phyloP scores from a whole-genome alignment of 345 rosid genomes.

The Anastatica hierochuntica region DNA sequence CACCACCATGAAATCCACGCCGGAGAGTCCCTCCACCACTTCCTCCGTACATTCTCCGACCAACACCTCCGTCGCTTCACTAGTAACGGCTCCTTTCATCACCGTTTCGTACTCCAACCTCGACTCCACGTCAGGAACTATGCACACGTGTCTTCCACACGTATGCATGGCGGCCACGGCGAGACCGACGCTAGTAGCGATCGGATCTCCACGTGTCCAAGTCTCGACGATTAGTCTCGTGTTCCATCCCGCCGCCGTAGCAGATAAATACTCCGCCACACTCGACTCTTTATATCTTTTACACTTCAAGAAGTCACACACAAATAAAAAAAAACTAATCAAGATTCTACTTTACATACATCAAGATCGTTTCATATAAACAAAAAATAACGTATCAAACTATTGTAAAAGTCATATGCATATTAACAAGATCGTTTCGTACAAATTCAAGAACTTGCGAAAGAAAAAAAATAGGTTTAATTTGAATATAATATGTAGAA shows the following conservation, averaged over 20 bases:
- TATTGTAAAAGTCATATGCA: too few relatives aligned
- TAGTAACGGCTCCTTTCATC: constrained; percentile 28
- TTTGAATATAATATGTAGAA: too few relatives aligned
- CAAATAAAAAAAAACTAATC: not conserved
- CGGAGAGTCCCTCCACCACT: constrained; percentile 37
- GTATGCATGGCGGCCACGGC: constrained; percentile 64
- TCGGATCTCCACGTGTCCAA: constrained; percentile 56
- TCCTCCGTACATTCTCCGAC: constrained; percentile 42
- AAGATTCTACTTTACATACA: not conserved
- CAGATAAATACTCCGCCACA: constrained; percentile 65
- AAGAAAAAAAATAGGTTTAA: too few relatives aligned
- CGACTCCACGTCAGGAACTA: constrained; percentile 66
- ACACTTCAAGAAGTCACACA: constrained; percentile 33
- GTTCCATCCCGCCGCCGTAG: constrained; percentile 92
- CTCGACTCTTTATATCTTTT: constrained; percentile 42
- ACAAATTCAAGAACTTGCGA: too few relatives aligned
- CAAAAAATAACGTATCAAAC: too few relatives aligned
- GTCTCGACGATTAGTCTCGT: constrained; percentile 68
- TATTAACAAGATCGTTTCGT: too few relatives aligned
- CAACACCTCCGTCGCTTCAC: constrained; percentile 22
- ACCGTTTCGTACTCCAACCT: constrained; percentile 40
- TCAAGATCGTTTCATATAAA: too few relatives aligned
- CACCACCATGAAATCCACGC: constrained; percentile 68
- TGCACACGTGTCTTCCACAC: constrained; percentile 66
- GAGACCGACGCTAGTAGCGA: constrained; percentile 64